A percentile compares a stretch with the other conserved stretches of the same genome.
Conservation (phyloP, 2,329 filamentous ascomycete species). For the Mycocentrospora acerina region DNA sequence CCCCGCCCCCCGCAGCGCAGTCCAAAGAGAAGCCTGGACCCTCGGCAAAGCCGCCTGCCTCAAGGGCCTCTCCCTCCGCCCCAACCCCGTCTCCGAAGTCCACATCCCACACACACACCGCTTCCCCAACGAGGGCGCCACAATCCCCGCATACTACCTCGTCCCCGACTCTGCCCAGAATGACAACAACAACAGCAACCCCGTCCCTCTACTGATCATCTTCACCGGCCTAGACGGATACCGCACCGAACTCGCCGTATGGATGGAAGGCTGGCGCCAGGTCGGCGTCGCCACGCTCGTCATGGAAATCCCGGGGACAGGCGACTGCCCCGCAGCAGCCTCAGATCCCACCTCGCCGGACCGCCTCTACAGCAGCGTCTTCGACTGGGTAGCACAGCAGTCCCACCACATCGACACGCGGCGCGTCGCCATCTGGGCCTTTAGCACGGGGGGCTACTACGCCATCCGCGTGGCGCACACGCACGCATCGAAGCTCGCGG, state of each 20-base stretch:
- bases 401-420: constrained; percentile 49
- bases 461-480: constrained; percentile 60
- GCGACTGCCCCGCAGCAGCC: constrained; percentile 55
- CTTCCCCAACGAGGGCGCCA: constrained; percentile 52
- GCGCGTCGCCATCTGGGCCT: constrained; percentile 57
- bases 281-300: constrained; percentile 54
- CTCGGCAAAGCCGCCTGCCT: constrained; percentile 65
- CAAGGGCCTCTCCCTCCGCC: constrained; percentile 50
- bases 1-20: constrained; percentile 53
- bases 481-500: constrained; percentile 53
- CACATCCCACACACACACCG: constrained; percentile 60
- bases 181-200: too few species aligned
- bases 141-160: constrained; percentile 67
- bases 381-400: constrained; percentile 56
- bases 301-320: constrained; percentile 60
- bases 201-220: constrained; percentile 56
- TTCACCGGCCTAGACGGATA: constrained; percentile 63
- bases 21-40: constrained; percentile 64
- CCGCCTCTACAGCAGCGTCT: constrained; percentile 55
- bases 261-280: constrained; percentile 53
- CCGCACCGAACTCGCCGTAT: constrained; percentile 57
- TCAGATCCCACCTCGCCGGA: constrained; percentile 54
- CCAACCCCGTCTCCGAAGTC: constrained; percentile 64
- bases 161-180: too few species aligned
- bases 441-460: constrained; percentile 62